phyloP scores from a whole-genome alignment of 2,329 filamentous ascomycete genomes.

The Cercospora sp. region DNA sequence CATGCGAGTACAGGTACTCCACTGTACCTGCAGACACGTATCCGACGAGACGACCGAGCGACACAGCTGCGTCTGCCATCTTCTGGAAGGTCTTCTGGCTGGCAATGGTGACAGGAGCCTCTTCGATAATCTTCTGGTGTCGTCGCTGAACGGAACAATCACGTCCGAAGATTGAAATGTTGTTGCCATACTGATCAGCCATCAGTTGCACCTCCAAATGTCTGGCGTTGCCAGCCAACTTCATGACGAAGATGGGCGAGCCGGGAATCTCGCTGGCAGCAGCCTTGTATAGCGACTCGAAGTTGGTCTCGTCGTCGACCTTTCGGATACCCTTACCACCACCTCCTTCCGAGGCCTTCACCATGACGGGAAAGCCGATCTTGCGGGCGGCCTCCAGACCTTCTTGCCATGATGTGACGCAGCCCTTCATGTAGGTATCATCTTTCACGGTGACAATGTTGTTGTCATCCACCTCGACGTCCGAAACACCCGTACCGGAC shows the following conservation, averaged over 20 bases:
- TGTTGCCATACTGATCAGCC: constrained; percentile 99
- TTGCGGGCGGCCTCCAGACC: constrained; percentile 80
- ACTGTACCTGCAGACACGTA: constrained; percentile 99
- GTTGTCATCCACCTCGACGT: constrained; percentile 73
- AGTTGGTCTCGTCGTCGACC: constrained; percentile 80
- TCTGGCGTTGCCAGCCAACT: constrained; percentile 91
- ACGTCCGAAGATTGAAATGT: constrained; percentile 97
- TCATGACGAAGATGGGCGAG: constrained; percentile 99
- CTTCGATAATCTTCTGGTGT: constrained; percentile 99
- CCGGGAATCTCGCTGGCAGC: constrained; percentile 97
- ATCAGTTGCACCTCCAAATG: constrained; percentile 97
- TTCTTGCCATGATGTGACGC: constrained; percentile 85
- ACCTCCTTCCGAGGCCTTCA: constrained; percentile 99
- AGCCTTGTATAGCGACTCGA: constrained; percentile 86
- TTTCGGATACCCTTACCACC: constrained; percentile 99
- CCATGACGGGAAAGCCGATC: constrained; percentile 99
- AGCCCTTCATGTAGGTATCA: constrained; percentile 82
- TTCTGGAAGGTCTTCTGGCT: constrained; percentile 84
- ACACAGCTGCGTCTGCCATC: constrained; percentile 96
- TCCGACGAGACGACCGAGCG: constrained; percentile 88
- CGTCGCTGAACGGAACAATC: constrained; percentile 98
- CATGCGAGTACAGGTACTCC: constrained; percentile 97
- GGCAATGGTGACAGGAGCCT: constrained; percentile 95
- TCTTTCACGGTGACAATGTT: constrained; percentile 93
- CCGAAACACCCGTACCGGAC: constrained; percentile 89